Base-by-base conservation (phyloP, 257 asterid genomes). In the Oldenlandia corymbosa region DNA sequence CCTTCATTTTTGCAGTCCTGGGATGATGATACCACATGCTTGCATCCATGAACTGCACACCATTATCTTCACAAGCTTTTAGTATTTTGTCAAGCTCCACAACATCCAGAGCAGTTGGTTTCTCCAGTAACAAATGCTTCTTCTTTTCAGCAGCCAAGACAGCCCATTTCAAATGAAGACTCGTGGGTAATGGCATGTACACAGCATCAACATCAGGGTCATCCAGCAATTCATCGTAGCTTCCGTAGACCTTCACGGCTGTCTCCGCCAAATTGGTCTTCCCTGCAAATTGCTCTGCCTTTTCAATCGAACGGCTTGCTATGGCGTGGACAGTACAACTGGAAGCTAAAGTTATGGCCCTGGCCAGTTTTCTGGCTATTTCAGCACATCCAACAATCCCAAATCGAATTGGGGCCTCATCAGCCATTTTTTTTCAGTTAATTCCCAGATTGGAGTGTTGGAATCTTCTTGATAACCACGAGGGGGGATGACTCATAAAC, bases 11-110 rank as follows among this genome's bases (percentile, higher is more conserved):
- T 0, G 65, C 65, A 32, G 97, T 89, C 72, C 97, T 76, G 21
- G 95, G 97, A 69, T 90, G 95, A 78, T 90, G 97, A 80, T 81
- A 83, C 97, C 97, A 87, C 94, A 89, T 87, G 64, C 85, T 86
- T 6, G 83, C 95, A 67, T 89, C 97, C 97, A 89, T 89, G 62
- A 89, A 83, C 85, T 87, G 97, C 71, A 89, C 74, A 18, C 90
- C 86, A 68, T 80, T 85, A 18, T 57, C 47, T 58, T 68, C 78
- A 58, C 91, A 86, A 2, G 86, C 80, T 20, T 73, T 56, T 32
- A 87, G 62, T 60, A 90, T 85, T 68, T 75, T 74, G 57, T 85
- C 94, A 45, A 85, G 73, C 70, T 76, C 68, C 43, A 56, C 52
- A 5, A 85, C 87, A 71, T 68, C 76, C 64, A 89, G 76, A 13